These are phyloP conservation scores for Heritiera fomes DNA, from an alignment of 345 rosid species.

Conservation along the genomic window DNA sequence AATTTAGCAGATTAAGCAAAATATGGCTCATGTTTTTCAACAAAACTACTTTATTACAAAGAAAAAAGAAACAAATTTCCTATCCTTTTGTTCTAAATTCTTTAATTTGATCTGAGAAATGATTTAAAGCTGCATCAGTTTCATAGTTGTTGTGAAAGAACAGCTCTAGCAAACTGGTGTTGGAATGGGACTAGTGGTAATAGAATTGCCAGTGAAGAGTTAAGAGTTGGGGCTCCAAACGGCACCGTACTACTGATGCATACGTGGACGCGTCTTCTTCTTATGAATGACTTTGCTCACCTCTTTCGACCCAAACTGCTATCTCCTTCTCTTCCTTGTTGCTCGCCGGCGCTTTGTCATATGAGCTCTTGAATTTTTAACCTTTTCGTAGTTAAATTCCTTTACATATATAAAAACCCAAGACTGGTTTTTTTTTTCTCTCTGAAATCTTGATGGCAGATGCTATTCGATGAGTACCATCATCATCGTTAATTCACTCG, in stretches of 20 bases:
- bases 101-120: background rate
- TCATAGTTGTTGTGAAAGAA: background rate
- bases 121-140: background rate
- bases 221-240: background rate
- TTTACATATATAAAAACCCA: no score
- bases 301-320: background rate
- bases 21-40: no score
- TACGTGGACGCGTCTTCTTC: background rate
- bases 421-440: background rate
- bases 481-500: background rate
- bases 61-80: no score
- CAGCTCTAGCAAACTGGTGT: background rate
- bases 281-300: background rate
- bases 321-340: background rate
- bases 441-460: slow-evolving; percentile 4
- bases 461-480: background rate
- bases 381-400: background rate
- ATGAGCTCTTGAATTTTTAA: background rate
- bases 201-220: no score
- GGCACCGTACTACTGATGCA: background rate
- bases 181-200: background rate
- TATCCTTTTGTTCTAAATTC: no score
- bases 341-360: background rate
- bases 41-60: no score
- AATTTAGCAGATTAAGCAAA: no score